Conservation (phyloP, 176 grass and related monocot genomes). For the Aegilops longissima region DNA sequence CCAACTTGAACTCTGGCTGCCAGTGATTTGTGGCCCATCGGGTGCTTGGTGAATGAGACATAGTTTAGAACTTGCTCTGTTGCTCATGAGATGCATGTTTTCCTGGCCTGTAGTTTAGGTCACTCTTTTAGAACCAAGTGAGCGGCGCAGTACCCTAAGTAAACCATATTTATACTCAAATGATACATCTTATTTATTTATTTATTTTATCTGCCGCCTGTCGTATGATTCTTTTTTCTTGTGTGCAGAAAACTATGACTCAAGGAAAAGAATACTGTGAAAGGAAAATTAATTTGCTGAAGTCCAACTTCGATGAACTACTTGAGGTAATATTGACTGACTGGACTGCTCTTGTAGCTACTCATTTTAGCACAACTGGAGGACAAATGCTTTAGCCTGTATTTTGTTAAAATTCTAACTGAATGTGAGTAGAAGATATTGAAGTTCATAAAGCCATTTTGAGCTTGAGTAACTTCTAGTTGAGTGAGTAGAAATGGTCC, state of each 20-base stretch:
- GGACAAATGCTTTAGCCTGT: not conserved
- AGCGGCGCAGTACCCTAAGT: not conserved
- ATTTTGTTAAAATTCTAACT: not conserved
- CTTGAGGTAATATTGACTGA: conserved; percentile 58
- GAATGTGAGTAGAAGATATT: not conserved
- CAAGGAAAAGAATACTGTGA: conserved; percentile 96
- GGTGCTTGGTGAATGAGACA: not conserved
- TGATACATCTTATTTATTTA: not conserved
- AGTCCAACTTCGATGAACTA: conserved; percentile 88
- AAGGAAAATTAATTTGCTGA: conserved; percentile 84
- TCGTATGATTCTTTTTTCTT: conserved; percentile 12
- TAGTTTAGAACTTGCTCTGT: not conserved
- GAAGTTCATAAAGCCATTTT: not conserved
- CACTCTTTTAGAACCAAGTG: not conserved
- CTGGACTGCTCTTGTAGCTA: not conserved
- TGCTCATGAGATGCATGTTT: not conserved
- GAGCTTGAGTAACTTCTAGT: not conserved
- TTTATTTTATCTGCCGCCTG: not conserved
- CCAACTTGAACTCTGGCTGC: not conserved
- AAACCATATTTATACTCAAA: not conserved
- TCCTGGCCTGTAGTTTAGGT: not conserved
- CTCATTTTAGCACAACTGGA: conserved; percentile 25
- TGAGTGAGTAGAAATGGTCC: not conserved
- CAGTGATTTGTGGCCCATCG: not conserved
- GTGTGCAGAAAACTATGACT: conserved; percentile 79